Evolutionary conservation across 2,329 filamentous ascomycete species (phyloP).

Genomic region (Pseudogymnoascus sp.): DNA sequence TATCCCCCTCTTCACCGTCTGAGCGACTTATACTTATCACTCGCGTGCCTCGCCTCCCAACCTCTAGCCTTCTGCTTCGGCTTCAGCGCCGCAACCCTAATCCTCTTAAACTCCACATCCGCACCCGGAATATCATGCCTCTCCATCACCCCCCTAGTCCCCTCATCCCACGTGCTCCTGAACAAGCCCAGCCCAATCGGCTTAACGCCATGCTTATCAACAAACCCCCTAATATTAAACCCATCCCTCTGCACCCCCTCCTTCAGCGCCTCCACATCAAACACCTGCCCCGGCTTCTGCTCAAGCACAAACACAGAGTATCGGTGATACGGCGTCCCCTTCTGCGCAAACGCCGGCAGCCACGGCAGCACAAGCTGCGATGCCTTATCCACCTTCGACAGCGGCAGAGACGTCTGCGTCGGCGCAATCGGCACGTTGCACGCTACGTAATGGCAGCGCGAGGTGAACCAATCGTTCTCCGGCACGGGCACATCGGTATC

Average conservation of each 20-base stretch:
- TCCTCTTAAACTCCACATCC: constrained; percentile 77
- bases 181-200: constrained; percentile 83
- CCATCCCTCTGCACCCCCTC: constrained; percentile 52
- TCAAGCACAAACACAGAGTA: constrained; percentile 77
- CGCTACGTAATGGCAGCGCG: constrained; percentile 82
- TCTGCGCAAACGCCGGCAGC: constrained; percentile 80
- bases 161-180: constrained; percentile 82
- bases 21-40: constrained; percentile 56
- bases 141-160: constrained; percentile 80
- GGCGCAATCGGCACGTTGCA: constrained; percentile 62
- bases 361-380: constrained; percentile 69
- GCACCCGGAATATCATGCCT: constrained; percentile 66
- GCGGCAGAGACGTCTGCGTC: constrained; percentile 53
- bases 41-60: constrained; percentile 60
- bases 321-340: constrained; percentile 86
- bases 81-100: constrained; percentile 64
- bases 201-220: constrained; percentile 59
- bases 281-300: constrained; percentile 55
- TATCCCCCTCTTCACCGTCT: constrained; percentile 16
- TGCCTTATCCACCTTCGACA: constrained; percentile 52
- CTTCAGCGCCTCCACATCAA: constrained; percentile 54
- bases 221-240: constrained; percentile 70
- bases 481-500: constrained; percentile 85
- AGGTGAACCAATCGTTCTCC: constrained; percentile 66
- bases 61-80: constrained; percentile 52